phyloP scores from a whole-genome alignment of 2,329 filamentous ascomycete genomes.

The Claviceps spartinae region DNA sequence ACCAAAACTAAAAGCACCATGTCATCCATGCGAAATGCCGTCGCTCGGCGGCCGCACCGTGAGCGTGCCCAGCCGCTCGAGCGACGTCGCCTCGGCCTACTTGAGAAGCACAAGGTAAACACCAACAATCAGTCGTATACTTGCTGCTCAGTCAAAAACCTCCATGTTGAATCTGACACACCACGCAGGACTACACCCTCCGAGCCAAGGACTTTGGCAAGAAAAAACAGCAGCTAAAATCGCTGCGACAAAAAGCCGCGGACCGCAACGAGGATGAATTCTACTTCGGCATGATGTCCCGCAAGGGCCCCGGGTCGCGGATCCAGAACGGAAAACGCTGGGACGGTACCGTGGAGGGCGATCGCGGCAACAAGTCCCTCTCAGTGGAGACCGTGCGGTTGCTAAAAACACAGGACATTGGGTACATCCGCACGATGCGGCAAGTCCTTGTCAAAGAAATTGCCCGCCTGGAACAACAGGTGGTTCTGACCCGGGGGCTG shows the following conservation, averaged over 20 bases:
- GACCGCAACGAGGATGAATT: slow-evolving; percentile 62
- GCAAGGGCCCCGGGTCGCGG: slow-evolving; percentile 38
- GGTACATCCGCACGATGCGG: slow-evolving; percentile 48
- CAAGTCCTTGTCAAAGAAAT: slow-evolving; percentile 48
- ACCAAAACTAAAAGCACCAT: slow-evolving; percentile 17
- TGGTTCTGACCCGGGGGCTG: slow-evolving; percentile 29
- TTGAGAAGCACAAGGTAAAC: slow-evolving; percentile 83
- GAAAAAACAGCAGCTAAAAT: slow-evolving; percentile 48
- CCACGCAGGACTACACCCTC: slow-evolving; percentile 44
- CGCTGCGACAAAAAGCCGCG: slow-evolving; percentile 45
- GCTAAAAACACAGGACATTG: slow-evolving; percentile 56
- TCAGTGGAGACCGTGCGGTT: slow-evolving; percentile 44
- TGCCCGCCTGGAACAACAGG: slow-evolving; percentile 37
- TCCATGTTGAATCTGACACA: not conserved
- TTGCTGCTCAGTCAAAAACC: not conserved
- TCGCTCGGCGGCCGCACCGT: slow-evolving; percentile 72
- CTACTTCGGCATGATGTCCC: slow-evolving; percentile 56
- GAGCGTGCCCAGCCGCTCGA: slow-evolving; percentile 81
- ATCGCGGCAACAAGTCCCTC: slow-evolving; percentile 42
- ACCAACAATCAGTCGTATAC: not conserved
- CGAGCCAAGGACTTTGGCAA: slow-evolving; percentile 53
- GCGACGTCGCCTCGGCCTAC: slow-evolving; percentile 73
- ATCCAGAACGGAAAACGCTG: slow-evolving; percentile 36
- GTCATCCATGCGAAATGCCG: slow-evolving; percentile 49
- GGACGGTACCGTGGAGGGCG: slow-evolving; percentile 42